Evolutionary conservation across 1,139 yeast genomes (phyloP), one percentile per base, ranked within the genome.

Genomic region (Williopsis jadinii): DNA sequence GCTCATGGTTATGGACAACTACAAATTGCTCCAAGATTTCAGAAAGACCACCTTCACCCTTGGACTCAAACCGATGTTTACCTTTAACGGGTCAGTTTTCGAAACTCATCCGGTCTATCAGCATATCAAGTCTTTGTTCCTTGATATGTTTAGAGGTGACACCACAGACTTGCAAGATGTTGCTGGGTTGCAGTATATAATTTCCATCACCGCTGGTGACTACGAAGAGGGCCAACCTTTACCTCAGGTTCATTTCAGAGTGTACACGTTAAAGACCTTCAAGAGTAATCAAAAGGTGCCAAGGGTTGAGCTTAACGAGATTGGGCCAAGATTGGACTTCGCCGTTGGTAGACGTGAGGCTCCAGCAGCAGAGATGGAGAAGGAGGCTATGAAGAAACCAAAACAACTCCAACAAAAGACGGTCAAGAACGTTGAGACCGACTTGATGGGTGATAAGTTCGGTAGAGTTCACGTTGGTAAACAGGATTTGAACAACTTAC

Each of bases 391-490:
- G 67, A 77, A 75, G 69, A 77, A 73, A 59, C 92, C 97, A 43
- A 87, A 76, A 66, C 90, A 86, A 66, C 71, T 87, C 53, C 86
- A 82, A 59, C 77, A 87, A 42, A 86, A 77, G 71, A 79, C 75
- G 48, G 83, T 83, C 75, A 94, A 94, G 88, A 92, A 92, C 59
- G 81, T 92, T 44, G 81, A 81, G 49, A 78, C 83, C 36, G 97
- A 94, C 61, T 59, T 71, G 47, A 77, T 92, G 84, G 99, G 99
- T 68, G 98, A 92, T 66, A 88, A 92, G 78, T 77, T 92, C 50
- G 99, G 97, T 52, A 86, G 92, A 67, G 79, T 92, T 56, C 98
- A 92, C 62, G 84, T 92, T 64, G 97, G 96, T 66, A 83, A 83
- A 64, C 99, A 92, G 71, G 97, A 92, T 62, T 72, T 94, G 62